Evolutionary conservation across 176 grass and related monocot species (phyloP).

Genomic region (Metroxylon sagu): DNA sequence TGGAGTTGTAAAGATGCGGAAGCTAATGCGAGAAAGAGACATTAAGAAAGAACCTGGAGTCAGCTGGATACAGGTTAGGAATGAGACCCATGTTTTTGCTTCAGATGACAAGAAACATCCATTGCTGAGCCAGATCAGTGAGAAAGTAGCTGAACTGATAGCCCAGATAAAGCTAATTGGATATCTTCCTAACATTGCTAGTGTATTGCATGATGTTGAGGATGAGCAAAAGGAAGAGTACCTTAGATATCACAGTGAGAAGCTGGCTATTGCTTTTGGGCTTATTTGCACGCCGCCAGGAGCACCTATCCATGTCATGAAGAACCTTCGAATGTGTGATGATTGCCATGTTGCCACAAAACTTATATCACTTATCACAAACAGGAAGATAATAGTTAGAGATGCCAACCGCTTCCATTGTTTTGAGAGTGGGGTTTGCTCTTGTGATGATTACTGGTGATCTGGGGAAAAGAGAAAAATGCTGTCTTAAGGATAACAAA

Average conservation of each 20-base stretch:
- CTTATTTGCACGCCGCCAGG: conserved; percentile 38
- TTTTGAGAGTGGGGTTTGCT: conserved; percentile 54
- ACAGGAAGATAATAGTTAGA: conserved; percentile 53
- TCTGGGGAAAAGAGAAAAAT: background rate
- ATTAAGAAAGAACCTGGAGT: conserved; percentile 74
- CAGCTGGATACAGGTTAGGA: conserved; percentile 75
- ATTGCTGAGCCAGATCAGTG: background rate
- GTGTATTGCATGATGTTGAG: conserved; percentile 65
- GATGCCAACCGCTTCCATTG: conserved; percentile 64
- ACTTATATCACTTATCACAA: conserved; percentile 42
- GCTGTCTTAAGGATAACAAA: too few relatives aligned
- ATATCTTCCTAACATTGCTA: conserved; percentile 49
- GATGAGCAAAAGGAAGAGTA: conserved; percentile 78
- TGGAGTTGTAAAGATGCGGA: conserved; percentile 51
- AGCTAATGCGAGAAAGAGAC: conserved; percentile 54
- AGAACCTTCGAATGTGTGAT: conserved; percentile 73
- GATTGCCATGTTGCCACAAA: conserved; percentile 74
- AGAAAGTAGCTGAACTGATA: too few relatives aligned
- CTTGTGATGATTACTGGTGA: conserved; percentile 81
- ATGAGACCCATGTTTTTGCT: conserved; percentile 52
- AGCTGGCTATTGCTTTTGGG: conserved; percentile 58
- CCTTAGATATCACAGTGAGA: conserved; percentile 77
- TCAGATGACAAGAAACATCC: conserved; percentile 57
- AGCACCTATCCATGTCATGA: conserved; percentile 52
- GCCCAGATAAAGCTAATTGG: conserved; percentile 50